A percentile compares a stretch with the other conserved stretches of the same genome.
Conservation (phyloP, 2,329 filamentous ascomycete genomes). For the Verticillium alfalfae region DNA sequence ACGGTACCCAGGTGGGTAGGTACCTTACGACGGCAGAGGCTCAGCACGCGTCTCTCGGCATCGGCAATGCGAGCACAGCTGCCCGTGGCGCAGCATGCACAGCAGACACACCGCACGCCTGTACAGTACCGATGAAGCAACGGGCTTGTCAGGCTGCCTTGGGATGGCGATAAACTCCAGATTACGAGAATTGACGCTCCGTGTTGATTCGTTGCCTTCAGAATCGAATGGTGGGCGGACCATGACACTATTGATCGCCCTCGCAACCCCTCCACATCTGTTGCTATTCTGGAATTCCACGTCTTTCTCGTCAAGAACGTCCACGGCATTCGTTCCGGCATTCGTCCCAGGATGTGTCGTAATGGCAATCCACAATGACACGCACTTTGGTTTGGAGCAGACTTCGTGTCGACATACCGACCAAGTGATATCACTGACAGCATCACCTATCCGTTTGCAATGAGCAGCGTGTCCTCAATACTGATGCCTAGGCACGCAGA, state of each 20-base stretch:
- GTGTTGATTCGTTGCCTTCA: no score
- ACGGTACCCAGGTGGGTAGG: no score
- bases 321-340: not conserved
- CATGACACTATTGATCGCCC: not conserved
- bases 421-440: not conserved
- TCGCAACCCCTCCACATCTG: not conserved
- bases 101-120: not conserved
- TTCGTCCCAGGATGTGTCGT: not conserved
- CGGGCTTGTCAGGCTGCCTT: not conserved
- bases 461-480: not conserved
- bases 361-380: not conserved
- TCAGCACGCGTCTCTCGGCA: not conserved
- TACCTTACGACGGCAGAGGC: not conserved
- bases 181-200: not conserved
- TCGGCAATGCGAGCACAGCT: not conserved
- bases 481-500: not conserved
- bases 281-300: not conserved
- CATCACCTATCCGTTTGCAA: not conserved
- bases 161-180: not conserved
- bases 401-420: not conserved
- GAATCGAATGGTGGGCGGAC: no score
- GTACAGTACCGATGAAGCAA: no score
- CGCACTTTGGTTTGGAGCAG: not conserved
- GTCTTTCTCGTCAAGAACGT: not conserved
- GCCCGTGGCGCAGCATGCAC: not conserved